Evolutionary conservation across 2,329 filamentous ascomycete species (phyloP).

Genomic region (Microcyclospora pomicola): DNA sequence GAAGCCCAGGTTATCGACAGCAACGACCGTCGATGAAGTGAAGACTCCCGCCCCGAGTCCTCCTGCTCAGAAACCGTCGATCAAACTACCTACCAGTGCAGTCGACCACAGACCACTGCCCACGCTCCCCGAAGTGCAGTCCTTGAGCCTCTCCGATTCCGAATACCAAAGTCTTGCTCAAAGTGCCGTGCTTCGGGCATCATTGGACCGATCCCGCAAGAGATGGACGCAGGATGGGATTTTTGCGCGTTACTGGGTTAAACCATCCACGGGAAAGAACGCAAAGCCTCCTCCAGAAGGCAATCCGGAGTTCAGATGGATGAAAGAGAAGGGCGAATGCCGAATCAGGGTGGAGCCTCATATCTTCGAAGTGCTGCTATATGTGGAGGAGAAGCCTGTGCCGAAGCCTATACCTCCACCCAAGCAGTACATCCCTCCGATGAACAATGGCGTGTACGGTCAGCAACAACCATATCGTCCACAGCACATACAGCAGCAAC

Average conservation of each 20-base stretch:
- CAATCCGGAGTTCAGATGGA: constrained; percentile 22
- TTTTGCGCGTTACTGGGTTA: constrained; percentile 67
- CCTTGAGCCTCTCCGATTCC: constrained; percentile 45
- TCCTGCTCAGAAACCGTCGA: constrained; percentile 13
- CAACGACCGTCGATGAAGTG: constrained; percentile 3
- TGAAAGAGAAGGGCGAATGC: constrained; percentile 51
- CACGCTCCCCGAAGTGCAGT: constrained; percentile 53
- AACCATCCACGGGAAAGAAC: constrained; percentile 55
- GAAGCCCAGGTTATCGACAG: constrained; percentile 11
- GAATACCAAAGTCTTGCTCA: constrained; percentile 64
- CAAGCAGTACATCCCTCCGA: constrained; percentile 6
- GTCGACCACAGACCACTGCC: constrained; percentile 55
- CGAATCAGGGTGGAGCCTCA: constrained; percentile 69
- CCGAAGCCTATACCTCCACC: constrained; percentile 29
- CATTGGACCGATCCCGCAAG: constrained; percentile 56
- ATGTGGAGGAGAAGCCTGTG: constrained; percentile 52
- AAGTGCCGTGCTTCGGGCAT: constrained; percentile 63
- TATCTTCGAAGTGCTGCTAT: constrained; percentile 63
- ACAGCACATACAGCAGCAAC: constrained; percentile 4
- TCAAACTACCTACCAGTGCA: constrained; percentile 46
- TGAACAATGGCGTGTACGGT: constrained; percentile 7
- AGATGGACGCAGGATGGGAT: constrained; percentile 56
- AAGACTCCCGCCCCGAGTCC: constrained; percentile 9
- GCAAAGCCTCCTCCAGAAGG: constrained; percentile 36
- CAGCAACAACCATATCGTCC: constrained; percentile 10